Base-by-base conservation (phyloP, 257 asterid species). In the Rauvolfia tetraphylla region DNA sequence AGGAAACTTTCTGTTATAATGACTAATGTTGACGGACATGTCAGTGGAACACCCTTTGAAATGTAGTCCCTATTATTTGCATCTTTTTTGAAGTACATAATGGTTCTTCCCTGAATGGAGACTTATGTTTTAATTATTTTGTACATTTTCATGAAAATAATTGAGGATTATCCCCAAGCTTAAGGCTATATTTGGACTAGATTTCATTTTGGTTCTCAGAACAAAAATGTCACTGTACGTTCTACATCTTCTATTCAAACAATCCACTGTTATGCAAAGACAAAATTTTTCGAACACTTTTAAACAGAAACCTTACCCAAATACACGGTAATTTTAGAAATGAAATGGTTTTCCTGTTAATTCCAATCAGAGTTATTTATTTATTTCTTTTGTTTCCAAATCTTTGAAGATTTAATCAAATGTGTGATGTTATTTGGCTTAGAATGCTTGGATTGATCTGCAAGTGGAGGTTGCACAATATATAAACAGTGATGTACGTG, bases 391-490 rank as follows among this genome's bases (percentile, higher is more conserved):
- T 15, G 57, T 17, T 18, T 51, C 57, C 57, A 51, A 15, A 20
- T 63, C 29, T 44, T 62, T 2, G 68, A 54, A 27, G 13, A 27
- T 31, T 42, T 73, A 63, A 71, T 33, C 44, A 44, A 54, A 73
- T 48, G 33, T n/a, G n/a, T 18, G 56, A 65, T 69, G 54, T 51
- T 72, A 1, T 73, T 49, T 61, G 82, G 38, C 78, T 69, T 76
- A 91, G 99, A 58, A 57, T 84, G 80, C 81, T 79, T 95, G 98
- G 99, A 87, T 73, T 12, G 80, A 76, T 82, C 86, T 91, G 80
- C 97, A 91, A 84, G 74, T 73, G 79, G 96, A 95, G 88, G 93
- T 91, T 76, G 98, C 97, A 51, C 96, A 86, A 58, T 95, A 92
- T 82, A 91, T 95, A 77, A 90, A 92, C 68, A 91, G 96, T 86